Evolutionary conservation across 2,329 filamentous ascomycete species (phyloP).

Genomic region (Endothia cerciana): DNA sequence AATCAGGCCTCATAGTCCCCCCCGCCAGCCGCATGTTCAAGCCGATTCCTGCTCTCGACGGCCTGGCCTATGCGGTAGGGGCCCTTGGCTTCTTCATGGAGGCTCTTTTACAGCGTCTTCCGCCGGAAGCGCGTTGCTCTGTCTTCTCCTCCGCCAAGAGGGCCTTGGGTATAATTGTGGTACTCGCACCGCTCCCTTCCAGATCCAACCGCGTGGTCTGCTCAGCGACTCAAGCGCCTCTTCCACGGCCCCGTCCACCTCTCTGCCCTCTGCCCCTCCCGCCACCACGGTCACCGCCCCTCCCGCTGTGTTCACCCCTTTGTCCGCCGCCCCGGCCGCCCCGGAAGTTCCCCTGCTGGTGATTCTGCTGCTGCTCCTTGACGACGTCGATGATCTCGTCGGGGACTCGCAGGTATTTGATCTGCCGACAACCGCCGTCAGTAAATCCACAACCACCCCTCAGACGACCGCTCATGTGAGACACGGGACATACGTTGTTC

Average conservation of each 20-base stretch:
- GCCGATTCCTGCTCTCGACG: neutral
- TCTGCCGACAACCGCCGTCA: slow-evolving; percentile 56
- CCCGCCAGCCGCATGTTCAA: neutral
- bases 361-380: slow-evolving; percentile 85
- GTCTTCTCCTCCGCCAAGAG: neutral
- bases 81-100: neutral
- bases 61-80: neutral
- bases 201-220: slow-evolving; percentile 11
- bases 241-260: slow-evolving; percentile 19
- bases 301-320: slow-evolving; percentile 62
- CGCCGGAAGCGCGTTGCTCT: neutral
- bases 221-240: slow-evolving; percentile 28
- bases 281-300: slow-evolving; percentile 41
- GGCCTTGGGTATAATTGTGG: slow-evolving; percentile 23
- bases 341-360: slow-evolving; percentile 63
- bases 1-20: neutral
- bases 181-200: neutral
- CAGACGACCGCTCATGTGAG: neutral
- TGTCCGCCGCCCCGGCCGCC: slow-evolving; percentile 62
- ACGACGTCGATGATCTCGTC: slow-evolving; percentile 96
- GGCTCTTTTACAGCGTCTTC: neutral
- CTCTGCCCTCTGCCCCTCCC: slow-evolving; percentile 35
- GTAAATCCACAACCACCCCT: neutral
- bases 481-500: slow-evolving; percentile 86
- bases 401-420: slow-evolving; percentile 95